A percentile compares a stretch with the other conserved stretches of the same genome.
These are phyloP conservation scores for Salicornia ramosissima DNA, from an alignment of 148 eudicot species.

Conservation along the genomic window DNA sequence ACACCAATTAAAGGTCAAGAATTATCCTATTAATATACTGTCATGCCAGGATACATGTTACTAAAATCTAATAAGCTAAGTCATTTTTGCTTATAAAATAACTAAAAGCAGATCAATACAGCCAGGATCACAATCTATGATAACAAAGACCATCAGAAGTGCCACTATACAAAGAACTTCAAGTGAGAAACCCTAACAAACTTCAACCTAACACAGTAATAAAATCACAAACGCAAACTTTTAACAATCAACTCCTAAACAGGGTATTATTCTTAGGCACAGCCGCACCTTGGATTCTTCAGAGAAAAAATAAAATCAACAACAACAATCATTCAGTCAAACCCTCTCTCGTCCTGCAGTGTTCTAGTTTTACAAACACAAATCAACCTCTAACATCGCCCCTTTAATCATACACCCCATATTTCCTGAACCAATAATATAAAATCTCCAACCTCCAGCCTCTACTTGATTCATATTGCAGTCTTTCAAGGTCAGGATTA, in stretches of 20 bases:
- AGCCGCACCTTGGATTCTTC: neutral
- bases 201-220: neutral
- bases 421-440: neutral
- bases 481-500: neutral
- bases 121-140: too few species aligned
- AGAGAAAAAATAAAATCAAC: neutral
- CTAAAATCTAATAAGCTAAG: too few species aligned
- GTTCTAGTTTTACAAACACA: neutral
- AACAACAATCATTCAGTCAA: too few species aligned
- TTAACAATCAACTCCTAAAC: neutral
- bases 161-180: neutral
- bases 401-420: too few species aligned
- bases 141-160: too few species aligned
- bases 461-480: neutral
- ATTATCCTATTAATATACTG: too few species aligned
- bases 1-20: too few species aligned
- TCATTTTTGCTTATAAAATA: too few species aligned
- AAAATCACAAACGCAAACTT: neutral
- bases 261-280: neutral
- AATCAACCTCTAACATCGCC: neutral
- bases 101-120: too few species aligned
- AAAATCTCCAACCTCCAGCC: neutral
- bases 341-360: too few species aligned
- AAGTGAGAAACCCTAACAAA: neutral
- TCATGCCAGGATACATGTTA: too few species aligned